A percentile compares a stretch with the other conserved stretches of the same genome.
Conservation (phyloP, 2,329 filamentous ascomycete species). For the Botrytis deweyae region DNA sequence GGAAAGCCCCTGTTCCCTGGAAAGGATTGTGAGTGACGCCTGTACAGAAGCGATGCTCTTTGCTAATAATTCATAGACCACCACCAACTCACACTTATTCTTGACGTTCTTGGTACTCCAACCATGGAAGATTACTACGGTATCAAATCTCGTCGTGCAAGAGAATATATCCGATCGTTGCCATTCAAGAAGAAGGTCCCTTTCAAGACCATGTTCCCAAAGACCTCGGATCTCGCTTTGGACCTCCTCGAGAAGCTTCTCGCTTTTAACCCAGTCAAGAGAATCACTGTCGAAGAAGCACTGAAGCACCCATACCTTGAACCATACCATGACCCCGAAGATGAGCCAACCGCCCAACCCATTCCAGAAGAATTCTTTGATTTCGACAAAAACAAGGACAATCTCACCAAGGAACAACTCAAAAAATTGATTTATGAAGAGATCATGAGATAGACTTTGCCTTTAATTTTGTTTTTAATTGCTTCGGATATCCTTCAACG, state of each 20-base stretch:
- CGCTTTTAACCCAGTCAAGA: constrained; percentile 97
- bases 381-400: constrained; percentile 99
- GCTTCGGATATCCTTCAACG: constrained; percentile 14
- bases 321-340: constrained; percentile 97
- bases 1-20: constrained; percentile 97
- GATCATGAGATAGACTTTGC: constrained; percentile 58
- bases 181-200: constrained; percentile 99
- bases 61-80: constrained; percentile 62
- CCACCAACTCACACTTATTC: constrained; percentile 93
- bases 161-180: constrained; percentile 96
- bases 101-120: constrained; percentile 94
- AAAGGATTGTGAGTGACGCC: constrained; percentile 78
- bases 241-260: constrained; percentile 94
- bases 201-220: constrained; percentile 94
- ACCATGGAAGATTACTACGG: constrained; percentile 99
- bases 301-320: constrained; percentile 97
- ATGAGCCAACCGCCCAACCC: constrained; percentile 93
- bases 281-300: constrained; percentile 96
- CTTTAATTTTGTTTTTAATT: neutral
- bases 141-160: constrained; percentile 95
- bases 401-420: constrained; percentile 94
- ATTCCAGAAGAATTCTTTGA: constrained; percentile 99
- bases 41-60: neutral
- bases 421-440: constrained; percentile 98
- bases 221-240: constrained; percentile 95